phyloP scores from a whole-genome alignment of 2,329 filamentous ascomycete genomes.

The Chaetomium sp. region DNA sequence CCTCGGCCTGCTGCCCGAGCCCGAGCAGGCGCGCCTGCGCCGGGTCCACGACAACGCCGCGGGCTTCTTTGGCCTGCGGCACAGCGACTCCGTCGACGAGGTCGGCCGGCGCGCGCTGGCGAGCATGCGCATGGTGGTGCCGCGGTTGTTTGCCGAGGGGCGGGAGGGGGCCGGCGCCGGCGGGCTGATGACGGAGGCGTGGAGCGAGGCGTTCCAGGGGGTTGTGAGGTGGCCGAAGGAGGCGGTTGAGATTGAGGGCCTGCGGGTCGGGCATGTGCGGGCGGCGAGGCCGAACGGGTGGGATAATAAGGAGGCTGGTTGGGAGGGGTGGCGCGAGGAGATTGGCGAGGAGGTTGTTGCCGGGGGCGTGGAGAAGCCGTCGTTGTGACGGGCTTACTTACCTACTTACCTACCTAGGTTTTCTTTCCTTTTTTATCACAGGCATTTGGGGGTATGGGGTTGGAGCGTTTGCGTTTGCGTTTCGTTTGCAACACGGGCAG shows the following conservation, averaged over 20 bases:
- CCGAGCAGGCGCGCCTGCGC: conserved; percentile 56
- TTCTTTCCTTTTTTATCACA: neutral
- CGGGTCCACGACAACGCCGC: conserved; percentile 44
- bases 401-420: neutral
- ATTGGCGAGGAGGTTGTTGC: conserved; percentile 23
- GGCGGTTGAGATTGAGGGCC: conserved; percentile 47
- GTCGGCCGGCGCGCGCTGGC: conserved; percentile 62
- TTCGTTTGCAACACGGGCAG: neutral
- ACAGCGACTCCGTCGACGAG: conserved; percentile 66
- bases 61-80: conserved; percentile 59
- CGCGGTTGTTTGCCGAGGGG: conserved; percentile 53
- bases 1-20: conserved; percentile 57
- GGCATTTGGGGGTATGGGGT: neutral
- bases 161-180: conserved; percentile 32
- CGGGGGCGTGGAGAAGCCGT: neutral
- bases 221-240: conserved; percentile 49
- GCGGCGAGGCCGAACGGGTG: conserved; percentile 44
- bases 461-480: neutral
- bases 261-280: conserved; percentile 49
- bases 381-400: neutral
- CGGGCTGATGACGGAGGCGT: conserved; percentile 51
- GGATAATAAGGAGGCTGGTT: conserved; percentile 29
- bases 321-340: conserved; percentile 40
- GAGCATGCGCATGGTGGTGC: conserved; percentile 55
- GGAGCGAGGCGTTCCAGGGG: conserved; percentile 48